Percentiles rank a stretch among this genome's conserved stretches.
phyloP scores from a whole-genome alignment of 176 grass and related monocot genomes.

The Eleusine indica region DNA sequence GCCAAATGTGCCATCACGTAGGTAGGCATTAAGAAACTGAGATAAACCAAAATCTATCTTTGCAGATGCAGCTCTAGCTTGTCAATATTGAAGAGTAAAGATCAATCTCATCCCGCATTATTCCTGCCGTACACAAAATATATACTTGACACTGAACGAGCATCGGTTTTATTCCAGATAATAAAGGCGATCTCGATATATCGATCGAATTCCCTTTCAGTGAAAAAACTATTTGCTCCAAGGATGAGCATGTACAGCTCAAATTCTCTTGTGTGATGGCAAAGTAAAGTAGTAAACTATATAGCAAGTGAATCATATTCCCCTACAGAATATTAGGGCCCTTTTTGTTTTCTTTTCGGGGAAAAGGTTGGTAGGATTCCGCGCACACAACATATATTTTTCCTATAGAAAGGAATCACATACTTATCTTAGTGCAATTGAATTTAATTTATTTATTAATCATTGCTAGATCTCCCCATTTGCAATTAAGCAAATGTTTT shows the following conservation, averaged over 20 bases:
- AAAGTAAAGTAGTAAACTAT: constrained; percentile 50
- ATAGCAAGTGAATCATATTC: constrained; percentile 55
- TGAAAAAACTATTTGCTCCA: constrained; percentile 22
- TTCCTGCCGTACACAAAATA: constrained; percentile 58
- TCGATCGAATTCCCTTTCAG: constrained; percentile 49
- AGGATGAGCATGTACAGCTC: constrained; percentile 33
- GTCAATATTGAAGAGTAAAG: constrained; percentile 31
- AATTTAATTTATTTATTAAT: not conserved
- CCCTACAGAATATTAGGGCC: constrained; percentile 32
- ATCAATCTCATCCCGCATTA: constrained; percentile 36
- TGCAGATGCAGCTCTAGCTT: constrained; percentile 47
- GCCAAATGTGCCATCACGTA: constrained; percentile 30
- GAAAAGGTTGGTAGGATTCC: constrained; percentile 59
- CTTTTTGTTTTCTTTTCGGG: constrained; percentile 43
- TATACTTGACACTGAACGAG: constrained; percentile 56
- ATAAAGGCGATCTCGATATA: constrained; percentile 25
- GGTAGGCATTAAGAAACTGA: constrained; percentile 15
- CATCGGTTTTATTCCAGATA: constrained; percentile 39
- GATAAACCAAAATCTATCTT: constrained; percentile 46
- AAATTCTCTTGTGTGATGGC: constrained; percentile 55
- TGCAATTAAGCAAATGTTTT: constrained; percentile 13
- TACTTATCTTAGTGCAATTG: constrained; percentile 30
- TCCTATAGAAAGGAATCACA: constrained; percentile 12
- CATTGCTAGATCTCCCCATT: constrained; percentile 1
- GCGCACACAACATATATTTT: constrained; percentile 31